Evolutionary conservation across 2,329 filamentous ascomycete genomes (phyloP), one percentile per base, ranked within the genome.

Genomic region (Calonectria multiphialidica): DNA sequence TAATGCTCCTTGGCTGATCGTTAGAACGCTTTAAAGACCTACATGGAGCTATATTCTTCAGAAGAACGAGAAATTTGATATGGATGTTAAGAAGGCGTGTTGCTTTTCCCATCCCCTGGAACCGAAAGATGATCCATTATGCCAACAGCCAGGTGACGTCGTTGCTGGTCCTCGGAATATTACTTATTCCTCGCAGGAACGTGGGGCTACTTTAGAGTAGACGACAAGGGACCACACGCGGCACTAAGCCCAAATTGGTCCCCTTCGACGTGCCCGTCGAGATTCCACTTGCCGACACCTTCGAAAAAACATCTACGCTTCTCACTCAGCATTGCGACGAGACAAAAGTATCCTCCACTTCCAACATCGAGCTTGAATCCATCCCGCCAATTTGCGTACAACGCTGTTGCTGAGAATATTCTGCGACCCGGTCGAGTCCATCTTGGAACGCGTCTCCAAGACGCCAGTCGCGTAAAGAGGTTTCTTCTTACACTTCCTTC

Each of bases 391-490:
- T 70, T 44, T 45, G 42, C 47, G 13, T 63, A 45, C 21, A 35
- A 63, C n/a, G 12, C 42, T 45, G 47, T 23, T 21, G 30, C n/a
- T 21, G 49, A 50, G 49, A 70, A 72, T 72, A 72, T 62, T 42
- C 47, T 50, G 47, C 49, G 65, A 66, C 47, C 25, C 49, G 53
- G 50, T 63, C 59, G 47, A 64, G 61, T 68, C 68, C 68, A 70
- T 74, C 74, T 76, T 75, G 71, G 77, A 81, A 86, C 87, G 88
- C 88, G 88, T 90, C 86, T 83, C 78, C 66, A 74, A 68, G 75
- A 78, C 74, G 77, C 75, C 74, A 86, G 87, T 89, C 88, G 88
- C 88, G 88, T 90, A 85, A 84, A 87, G 86, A 87, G 86, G 84
- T 83, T 81, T 37, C 76, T 72, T 75, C 76, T 50, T 63, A 73